These are phyloP conservation scores for Angophora floribunda DNA, from an alignment of 345 rosid genomes.

Conservation along the genomic window DNA sequence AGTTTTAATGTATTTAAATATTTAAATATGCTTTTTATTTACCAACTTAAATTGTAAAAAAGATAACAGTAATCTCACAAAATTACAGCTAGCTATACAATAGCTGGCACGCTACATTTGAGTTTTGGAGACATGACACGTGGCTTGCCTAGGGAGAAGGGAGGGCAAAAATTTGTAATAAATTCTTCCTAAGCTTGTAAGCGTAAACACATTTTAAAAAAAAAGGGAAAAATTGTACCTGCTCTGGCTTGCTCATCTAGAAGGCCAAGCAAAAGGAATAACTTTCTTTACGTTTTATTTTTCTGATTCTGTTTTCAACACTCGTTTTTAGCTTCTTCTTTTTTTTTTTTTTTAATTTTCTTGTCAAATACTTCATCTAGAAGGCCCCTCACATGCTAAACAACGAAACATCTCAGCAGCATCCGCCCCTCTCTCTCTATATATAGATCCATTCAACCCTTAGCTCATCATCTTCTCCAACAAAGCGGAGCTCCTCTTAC, in stretches of 20 bases:
- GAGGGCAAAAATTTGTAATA: not conserved
- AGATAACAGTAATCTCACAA: too few species aligned
- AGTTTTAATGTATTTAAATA: not conserved
- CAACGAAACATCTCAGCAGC: not conserved
- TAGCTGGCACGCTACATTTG: not conserved
- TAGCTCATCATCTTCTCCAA: not conserved
- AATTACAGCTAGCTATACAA: not conserved
- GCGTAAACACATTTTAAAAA: not conserved
- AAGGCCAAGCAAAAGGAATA: not conserved
- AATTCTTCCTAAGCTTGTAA: not conserved
- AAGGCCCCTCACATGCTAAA: not conserved
- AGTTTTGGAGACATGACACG: not conserved
- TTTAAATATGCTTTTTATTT: not conserved
- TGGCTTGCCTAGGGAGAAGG: not conserved
- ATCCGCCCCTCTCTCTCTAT: not conserved
- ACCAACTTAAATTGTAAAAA: not conserved
- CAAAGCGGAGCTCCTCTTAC: not conserved
- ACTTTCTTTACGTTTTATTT: not conserved
- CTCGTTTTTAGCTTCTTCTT: not conserved
- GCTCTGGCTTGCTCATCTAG: not conserved
- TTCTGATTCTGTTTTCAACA: not conserved
- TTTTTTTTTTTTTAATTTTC: not conserved
- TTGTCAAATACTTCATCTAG: not conserved
- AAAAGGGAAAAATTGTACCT: not conserved
- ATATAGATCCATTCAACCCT: not conserved